Evolutionary conservation across 2,329 filamentous ascomycete species (phyloP), one percentile per base, ranked within the genome.

Genomic region (Nannizzia gypsea): DNA sequence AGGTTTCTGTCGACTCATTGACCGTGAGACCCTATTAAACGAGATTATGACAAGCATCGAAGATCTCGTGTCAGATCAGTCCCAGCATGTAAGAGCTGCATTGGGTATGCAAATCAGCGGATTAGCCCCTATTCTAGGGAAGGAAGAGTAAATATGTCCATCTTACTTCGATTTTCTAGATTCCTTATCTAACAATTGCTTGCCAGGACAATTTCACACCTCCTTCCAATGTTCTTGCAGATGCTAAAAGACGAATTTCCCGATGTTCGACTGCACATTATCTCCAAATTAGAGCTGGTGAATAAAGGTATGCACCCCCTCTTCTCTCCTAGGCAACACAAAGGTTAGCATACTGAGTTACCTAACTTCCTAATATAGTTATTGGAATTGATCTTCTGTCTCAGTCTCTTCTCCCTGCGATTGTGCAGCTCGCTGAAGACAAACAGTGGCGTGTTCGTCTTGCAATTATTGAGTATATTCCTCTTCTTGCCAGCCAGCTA

Each of bases 211-310:
- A 97, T 96, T 66, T 87, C 93, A 67, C 93, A 99, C 73, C 84
- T 99, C 50, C 83, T 99, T 50, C 93, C 93, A 59, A 99, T 99
- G 92, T 97, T 99, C 76, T 81, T 99, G 59, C 89, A 95, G 74
- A 99, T 99, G 93, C 85, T 99, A 68, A 99, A 97, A 81, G 93
- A 99, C 69, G 93, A 99, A 71, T 97, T 96, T 74, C 93, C 93
- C 22, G 93, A 99, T 72, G 93, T 99, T 57, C 88, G 93, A 64
- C 84, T 99, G 62, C 95, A 99, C 77, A 99, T 99, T 73, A 99
- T 99, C 70, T 97, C 93, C n/a, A 99, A 99, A 77, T 85, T 99
- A 59, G 95, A 99, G 78, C 83, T 95, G 64, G 93, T 99, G 65
- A 99, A 99, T 77, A 89, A 96, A 77, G 89, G 89, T 90, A 78